phyloP scores from a whole-genome alignment of 2,329 filamentous ascomycete genomes.

The Fusarium penzigii region DNA sequence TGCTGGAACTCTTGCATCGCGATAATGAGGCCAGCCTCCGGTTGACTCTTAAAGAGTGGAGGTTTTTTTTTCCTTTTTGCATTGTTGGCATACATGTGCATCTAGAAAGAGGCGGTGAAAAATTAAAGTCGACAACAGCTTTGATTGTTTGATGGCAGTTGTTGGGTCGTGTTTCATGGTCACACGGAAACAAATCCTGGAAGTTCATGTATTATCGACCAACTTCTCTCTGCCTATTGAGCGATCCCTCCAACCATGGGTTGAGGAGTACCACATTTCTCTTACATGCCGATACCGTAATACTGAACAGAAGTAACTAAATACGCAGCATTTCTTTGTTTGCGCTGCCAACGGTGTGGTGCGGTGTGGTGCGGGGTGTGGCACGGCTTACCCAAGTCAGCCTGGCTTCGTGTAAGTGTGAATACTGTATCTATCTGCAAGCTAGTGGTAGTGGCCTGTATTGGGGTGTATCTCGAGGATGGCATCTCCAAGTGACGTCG shows the following conservation, averaged over 20 bases:
- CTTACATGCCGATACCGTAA: too few relatives aligned
- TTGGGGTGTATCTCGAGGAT: too few relatives aligned
- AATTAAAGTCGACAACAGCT: slow-evolving; percentile 27
- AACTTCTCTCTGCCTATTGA: slow-evolving; percentile 1
- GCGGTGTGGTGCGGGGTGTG: slow-evolving; percentile 21
- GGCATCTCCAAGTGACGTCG: slow-evolving; percentile 21
- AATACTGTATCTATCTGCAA: too few relatives aligned
- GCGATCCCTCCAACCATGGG: too few relatives aligned
- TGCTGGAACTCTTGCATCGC: background rate
- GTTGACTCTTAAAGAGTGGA: slow-evolving; percentile 16
- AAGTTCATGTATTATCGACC: slow-evolving; percentile 24
- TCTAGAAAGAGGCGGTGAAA: slow-evolving; percentile 2
- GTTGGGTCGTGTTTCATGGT: slow-evolving; percentile 16
- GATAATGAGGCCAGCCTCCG: slow-evolving; percentile 2
- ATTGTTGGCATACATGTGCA: background rate
- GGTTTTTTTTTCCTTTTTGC: slow-evolving; percentile 4
- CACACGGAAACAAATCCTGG: slow-evolving; percentile 31
- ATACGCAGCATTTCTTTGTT: background rate
- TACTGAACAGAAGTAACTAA: too few relatives aligned
- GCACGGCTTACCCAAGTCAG: slow-evolving; percentile 16
- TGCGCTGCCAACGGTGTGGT: slow-evolving; percentile 14
- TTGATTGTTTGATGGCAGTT: background rate
- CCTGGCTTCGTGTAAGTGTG: slow-evolving; percentile 11
- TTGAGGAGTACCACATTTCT: too few relatives aligned
- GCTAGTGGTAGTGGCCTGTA: too few relatives aligned